phyloP scores from a whole-genome alignment of 805 yeast genomes.

The Ogataea methylovora region DNA sequence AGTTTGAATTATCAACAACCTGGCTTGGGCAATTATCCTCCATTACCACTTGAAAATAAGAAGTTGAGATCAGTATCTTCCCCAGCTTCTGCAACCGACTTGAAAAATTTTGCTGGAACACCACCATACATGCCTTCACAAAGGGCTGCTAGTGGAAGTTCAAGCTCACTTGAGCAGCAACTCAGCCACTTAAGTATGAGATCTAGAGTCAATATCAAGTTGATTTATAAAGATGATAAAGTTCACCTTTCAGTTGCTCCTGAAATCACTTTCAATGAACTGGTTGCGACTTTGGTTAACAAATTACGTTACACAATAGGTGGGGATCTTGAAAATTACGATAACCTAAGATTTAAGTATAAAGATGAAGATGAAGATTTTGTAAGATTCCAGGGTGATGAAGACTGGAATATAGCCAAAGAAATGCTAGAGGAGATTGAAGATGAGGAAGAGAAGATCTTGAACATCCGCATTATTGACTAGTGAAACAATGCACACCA shows the following conservation, averaged over 20 bases:
- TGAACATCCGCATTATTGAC: slow-evolving; percentile 11
- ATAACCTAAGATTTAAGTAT: slow-evolving; percentile 57
- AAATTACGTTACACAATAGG: slow-evolving; percentile 53
- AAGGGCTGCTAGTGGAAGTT: background rate
- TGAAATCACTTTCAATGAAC: slow-evolving; percentile 11
- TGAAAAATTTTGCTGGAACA: slow-evolving; percentile 2
- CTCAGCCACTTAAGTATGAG: background rate
- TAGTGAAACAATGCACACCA: too few species aligned
- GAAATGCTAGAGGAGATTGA: slow-evolving; percentile 51
- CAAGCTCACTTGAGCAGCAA: background rate
- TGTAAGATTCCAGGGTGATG: slow-evolving; percentile 77
- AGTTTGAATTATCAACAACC: slow-evolving; percentile 3
- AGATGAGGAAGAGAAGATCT: slow-evolving; percentile 33
- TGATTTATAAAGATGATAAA: slow-evolving; percentile 36
- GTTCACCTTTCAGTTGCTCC: slow-evolving; percentile 58
- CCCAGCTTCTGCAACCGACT: slow-evolving; percentile 15
- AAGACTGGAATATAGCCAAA: slow-evolving; percentile 81
- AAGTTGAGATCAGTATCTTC: slow-evolving; percentile 27
- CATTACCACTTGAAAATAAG: slow-evolving; percentile 6
- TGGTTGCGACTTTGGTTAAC: slow-evolving; percentile 37
- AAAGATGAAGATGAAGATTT: slow-evolving; percentile 95
- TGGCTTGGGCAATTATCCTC: slow-evolving; percentile 1
- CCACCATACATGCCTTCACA: background rate
- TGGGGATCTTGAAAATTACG: slow-evolving; percentile 47
- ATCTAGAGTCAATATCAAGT: slow-evolving; percentile 18